A percentile compares a stretch with the other conserved stretches of the same genome.
These are phyloP conservation scores for Pyrus communis DNA, from an alignment of 306 rosid genomes.

Conservation along the genomic window DNA sequence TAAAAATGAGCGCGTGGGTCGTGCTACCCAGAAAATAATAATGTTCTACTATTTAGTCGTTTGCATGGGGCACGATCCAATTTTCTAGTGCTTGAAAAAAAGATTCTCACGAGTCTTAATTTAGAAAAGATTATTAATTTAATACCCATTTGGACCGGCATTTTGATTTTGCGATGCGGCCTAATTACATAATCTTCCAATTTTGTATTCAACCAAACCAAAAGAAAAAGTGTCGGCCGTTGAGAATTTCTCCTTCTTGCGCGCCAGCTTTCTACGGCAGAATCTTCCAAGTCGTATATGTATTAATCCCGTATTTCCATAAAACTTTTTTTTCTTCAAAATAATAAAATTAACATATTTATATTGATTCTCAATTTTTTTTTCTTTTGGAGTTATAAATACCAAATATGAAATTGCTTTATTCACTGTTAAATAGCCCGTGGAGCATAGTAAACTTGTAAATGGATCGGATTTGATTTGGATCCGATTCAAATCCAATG, in stretches of 20 bases:
- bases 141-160: not conserved
- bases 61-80: conserved; percentile 1
- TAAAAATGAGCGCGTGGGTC: too few species aligned
- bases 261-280: not conserved
- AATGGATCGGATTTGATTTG: too few species aligned
- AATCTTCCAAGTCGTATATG: not conserved
- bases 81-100: not conserved
- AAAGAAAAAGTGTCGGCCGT: not conserved
- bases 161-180: not conserved
- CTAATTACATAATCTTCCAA: not conserved
- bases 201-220: not conserved
- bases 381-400: too few species aligned
- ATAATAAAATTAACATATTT: not conserved
- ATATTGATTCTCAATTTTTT: too few species aligned
- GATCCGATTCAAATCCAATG: too few species aligned
- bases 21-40: not conserved
- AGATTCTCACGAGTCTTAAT: not conserved
- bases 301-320: not conserved
- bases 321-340: not conserved
- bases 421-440: too few species aligned
- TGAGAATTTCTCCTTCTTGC: not conserved
- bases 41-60: not conserved
- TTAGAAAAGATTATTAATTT: not conserved
- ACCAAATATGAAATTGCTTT: too few species aligned
- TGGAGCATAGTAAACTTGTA: too few species aligned